These are phyloP conservation scores for Solanum pennellii DNA, from an alignment of 257 asterid species.

Conservation along the genomic window DNA sequence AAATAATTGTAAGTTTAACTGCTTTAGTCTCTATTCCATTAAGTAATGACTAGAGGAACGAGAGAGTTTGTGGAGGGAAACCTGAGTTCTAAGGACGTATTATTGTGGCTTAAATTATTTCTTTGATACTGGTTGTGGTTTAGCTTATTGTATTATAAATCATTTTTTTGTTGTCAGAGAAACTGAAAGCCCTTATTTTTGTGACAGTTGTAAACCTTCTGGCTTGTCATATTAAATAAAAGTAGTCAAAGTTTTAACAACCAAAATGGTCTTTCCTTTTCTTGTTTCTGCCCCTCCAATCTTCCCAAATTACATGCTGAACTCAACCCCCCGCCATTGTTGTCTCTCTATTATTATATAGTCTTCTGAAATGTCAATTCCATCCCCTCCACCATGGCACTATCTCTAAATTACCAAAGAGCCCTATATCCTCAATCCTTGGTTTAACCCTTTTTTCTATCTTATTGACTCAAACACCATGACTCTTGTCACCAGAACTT, in stretches of 20 bases:
- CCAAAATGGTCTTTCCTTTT: not conserved
- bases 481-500: not conserved
- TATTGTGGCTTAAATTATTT: not conserved
- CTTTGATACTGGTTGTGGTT: not conserved
- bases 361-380: not conserved
- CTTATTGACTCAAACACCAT: not conserved
- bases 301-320: not conserved
- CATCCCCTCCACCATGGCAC: not conserved
- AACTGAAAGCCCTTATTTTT: slow-evolving; percentile 4
- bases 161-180: slow-evolving; percentile 38
- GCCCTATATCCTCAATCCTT: not conserved
- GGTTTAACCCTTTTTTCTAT: not conserved
- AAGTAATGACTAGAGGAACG: not conserved
- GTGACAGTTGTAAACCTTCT: not conserved
- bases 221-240: not conserved
- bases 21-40: not conserved
- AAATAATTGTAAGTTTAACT: not conserved
- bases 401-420: not conserved
- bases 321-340: not conserved
- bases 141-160: not conserved
- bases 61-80: not conserved
- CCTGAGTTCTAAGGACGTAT: not conserved
- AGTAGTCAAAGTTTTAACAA: not conserved
- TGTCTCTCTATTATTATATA: not conserved
- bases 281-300: not conserved